Evolutionary conservation across 1,284 basidiomycete genomes (phyloP), one percentile per base, ranked within the genome.

Genomic region (Chalciporus sp.): DNA sequence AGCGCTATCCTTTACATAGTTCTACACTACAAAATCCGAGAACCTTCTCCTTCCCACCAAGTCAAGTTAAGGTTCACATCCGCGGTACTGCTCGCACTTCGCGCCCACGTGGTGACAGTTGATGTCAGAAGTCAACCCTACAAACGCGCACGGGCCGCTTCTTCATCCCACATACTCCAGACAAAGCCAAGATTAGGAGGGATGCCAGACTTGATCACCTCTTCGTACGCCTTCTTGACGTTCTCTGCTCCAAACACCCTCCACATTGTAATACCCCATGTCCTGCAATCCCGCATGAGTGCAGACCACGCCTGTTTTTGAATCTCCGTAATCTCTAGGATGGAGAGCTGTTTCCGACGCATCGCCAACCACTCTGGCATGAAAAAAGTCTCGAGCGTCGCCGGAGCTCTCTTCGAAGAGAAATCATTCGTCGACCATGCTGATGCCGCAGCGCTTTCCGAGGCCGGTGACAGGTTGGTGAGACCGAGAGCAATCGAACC

Each of bases 321-420:
- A 58, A 79, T 64, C 16, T 52, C 50, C 33, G 75, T 73, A 47
- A 87, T 84, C 53, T 81, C 73, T 19, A 58, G 42, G 0, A 76
- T 58, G 1, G 76, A 66, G 1, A 85, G 66, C 58, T 83, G 74
- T 40, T 71, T 69, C 58, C 72, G 74, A 7, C 84, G 80, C 20
- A 77, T 69, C 31, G 77, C 73, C 3, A 87, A 72, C 85, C 85
- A 87, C 64, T 85, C 83, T 2, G 77, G 76, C 80, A 82, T 85
- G 69, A 88, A 87, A 64, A 87, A 87, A 11, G 68, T 66, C 58
- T 86, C 82, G 8, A 78, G 57, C 6, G 63, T 48, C 6, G 46
- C 43, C n/a, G 54, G 42, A 33, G 52, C 10, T 29, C 33, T 48
- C 42, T 58, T 50, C 2, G 58, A 45, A 42, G 59, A 61, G 51